These are phyloP conservation scores for Colletotrichum eleusines DNA, from an alignment of 2,329 filamentous ascomycete species.

Conservation along the genomic window DNA sequence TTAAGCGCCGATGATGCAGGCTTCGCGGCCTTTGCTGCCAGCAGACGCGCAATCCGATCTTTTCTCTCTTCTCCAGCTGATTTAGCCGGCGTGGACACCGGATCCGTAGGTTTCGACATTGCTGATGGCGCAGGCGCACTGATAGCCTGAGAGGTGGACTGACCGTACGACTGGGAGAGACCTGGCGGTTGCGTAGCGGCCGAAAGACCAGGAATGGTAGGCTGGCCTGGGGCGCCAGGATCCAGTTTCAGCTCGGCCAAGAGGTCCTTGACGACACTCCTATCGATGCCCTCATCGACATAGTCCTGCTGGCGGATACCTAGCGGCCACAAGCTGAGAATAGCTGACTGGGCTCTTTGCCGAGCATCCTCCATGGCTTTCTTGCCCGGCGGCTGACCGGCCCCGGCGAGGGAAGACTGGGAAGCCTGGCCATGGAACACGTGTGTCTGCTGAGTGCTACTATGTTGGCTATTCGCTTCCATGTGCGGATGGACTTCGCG, in stretches of 20 bases:
- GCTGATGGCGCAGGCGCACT: neutral
- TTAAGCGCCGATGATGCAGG: conserved; percentile 26
- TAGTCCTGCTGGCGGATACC: conserved; percentile 82
- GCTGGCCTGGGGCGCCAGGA: conserved; percentile 46
- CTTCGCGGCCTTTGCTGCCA: conserved; percentile 79
- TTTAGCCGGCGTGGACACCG: conserved; percentile 45
- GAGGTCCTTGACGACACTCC: conserved; percentile 69
- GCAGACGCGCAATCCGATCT: conserved; percentile 80
- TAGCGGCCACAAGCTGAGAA: conserved; percentile 72
- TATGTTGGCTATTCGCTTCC: neutral
- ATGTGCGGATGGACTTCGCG: conserved; percentile 54
- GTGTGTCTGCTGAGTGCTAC: neutral
- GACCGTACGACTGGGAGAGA: conserved; percentile 2
- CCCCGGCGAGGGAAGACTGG: neutral
- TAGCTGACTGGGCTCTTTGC: conserved; percentile 74
- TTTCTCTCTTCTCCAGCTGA: conserved; percentile 71
- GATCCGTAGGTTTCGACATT: conserved; percentile 8
- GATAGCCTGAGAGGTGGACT: conserved; percentile 1
- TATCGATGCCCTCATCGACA: conserved; percentile 78
- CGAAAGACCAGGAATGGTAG: neutral
- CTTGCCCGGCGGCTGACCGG: neutral
- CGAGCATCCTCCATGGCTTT: conserved; percentile 56
- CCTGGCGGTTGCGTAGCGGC: neutral
- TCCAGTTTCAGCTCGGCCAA: conserved; percentile 77
- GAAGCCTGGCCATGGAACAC: neutral